Conservation (phyloP, 257 asterid species). For the Misopates orontium region DNA sequence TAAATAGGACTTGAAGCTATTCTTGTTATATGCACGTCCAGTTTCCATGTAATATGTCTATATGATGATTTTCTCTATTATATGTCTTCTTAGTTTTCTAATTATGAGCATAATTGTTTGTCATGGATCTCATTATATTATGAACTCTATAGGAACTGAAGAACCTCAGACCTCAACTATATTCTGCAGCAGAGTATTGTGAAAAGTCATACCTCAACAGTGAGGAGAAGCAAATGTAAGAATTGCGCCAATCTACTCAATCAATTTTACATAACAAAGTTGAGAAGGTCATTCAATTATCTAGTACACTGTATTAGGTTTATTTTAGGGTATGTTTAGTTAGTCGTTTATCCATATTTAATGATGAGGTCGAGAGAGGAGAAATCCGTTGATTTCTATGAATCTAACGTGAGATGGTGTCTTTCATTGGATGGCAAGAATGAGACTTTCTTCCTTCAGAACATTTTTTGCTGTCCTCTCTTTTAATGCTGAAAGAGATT, state of each 20-base stretch:
- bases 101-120: neutral
- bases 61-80: neutral
- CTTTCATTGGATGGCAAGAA: conserved; percentile 7
- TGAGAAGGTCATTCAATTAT: conserved; percentile 14
- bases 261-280: conserved; percentile 13
- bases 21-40: neutral
- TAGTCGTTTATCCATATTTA: conserved; percentile 11
- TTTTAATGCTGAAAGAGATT: conserved; percentile 15
- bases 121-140: conserved; percentile 19
- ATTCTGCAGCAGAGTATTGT: conserved; percentile 96
- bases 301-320: conserved; percentile 19
- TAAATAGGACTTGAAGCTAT: neutral
- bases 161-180: conserved; percentile 87
- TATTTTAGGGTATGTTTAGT: conserved; percentile 12
- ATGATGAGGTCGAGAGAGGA: conserved; percentile 8
- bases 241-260: conserved; percentile 11
- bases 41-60: neutral
- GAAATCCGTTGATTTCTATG: conserved; percentile 6
- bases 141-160: conserved; percentile 71
- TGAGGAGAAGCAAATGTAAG: conserved; percentile 91
- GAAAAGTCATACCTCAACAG: conserved; percentile 85
- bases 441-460: neutral
- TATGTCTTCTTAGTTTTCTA: neutral
- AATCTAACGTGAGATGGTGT: conserved; percentile 4
- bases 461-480: conserved; percentile 1